Evolutionary conservation across 108 stramenopile genomes (phyloP), one percentile per base, ranked within the genome.

Genomic region (Discostella pseudostelligera): DNA sequence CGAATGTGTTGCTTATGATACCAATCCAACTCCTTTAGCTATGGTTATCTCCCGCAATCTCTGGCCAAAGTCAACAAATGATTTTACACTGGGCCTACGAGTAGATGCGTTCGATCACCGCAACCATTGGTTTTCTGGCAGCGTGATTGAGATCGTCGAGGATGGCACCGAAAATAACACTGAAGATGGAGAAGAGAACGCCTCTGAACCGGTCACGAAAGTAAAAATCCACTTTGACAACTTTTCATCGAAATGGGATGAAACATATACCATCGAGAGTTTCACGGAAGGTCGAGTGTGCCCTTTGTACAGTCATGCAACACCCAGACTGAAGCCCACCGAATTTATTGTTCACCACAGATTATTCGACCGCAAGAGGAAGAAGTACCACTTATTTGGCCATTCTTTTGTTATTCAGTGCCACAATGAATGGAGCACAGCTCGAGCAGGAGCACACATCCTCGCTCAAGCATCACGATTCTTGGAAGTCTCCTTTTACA

Each of bases 101-200:
- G 90, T 97, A n/a, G 97, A 98, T 78, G 97, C 95, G 19, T 85
- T 90, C 17, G 97, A 98, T 72, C 82, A 90, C 7, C 64, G 83
- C 39, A 80, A 88, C 47, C 70, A 89, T 39, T 98, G 96, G 96
- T 98, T 85, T 69, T 79, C 88, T 14, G 95, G 95, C 22, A 94
- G 84, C 39, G 87, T 96, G 17, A 82, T 91, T 12, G 89, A 95
- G 62, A 78, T 96, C 47, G 47, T 96, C 47, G 56, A 80, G 29
- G 79, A 84, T 43, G 75, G 61, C 43, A 70, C 7, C 0, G 46
- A 65, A 14, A 35, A 45, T 17, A 21, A 3, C 20, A 39, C 26
- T 16, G 25, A 55, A 10, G 19, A 57, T 14, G 63, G 54, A 20
- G 78, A 56, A 28, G 70, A 32, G 28, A 67, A 79, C 8, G 51